These are phyloP conservation scores for Ustilago cynodontis DNA, from an alignment of 1,284 basidiomycete species.

Conservation along the genomic window DNA sequence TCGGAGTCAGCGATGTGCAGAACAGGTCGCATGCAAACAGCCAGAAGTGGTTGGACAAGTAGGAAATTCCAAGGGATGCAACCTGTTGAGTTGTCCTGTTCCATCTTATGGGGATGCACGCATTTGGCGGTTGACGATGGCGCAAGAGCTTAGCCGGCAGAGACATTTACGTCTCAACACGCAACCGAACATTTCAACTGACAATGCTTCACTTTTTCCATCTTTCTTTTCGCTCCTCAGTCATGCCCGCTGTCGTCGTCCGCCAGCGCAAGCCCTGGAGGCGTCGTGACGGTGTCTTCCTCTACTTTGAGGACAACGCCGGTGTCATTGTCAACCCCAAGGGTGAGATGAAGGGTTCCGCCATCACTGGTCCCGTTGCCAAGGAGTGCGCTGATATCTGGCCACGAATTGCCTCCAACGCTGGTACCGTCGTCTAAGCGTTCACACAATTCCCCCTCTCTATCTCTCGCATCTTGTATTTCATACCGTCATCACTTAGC, in stretches of 20 bases:
- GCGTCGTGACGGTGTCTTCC: constrained; percentile 96
- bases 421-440: constrained; percentile 90
- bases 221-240: constrained; percentile 72
- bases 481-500: constrained; percentile 33
- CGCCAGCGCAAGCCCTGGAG: constrained; percentile 99
- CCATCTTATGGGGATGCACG: not conserved
- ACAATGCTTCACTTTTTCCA: constrained; percentile 23
- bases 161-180: not conserved
- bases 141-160: not conserved
- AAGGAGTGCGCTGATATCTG: constrained; percentile 99
- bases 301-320: constrained; percentile 89
- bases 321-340: constrained; percentile 81
- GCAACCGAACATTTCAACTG: constrained; percentile 1
- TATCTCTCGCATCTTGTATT: constrained; percentile 33
- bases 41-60: not conserved
- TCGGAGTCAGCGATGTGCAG: too few species aligned
- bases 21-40: not conserved
- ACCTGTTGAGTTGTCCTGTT: not conserved
- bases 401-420: constrained; percentile 97
- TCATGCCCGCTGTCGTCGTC: constrained; percentile 96
- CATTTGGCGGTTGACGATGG: not conserved
- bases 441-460: not conserved
- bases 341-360: constrained; percentile 97
- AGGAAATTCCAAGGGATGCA: not conserved
- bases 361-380: constrained; percentile 96